These are phyloP conservation scores for Prunus mume DNA, from an alignment of 306 rosid species.

Conservation along the genomic window DNA sequence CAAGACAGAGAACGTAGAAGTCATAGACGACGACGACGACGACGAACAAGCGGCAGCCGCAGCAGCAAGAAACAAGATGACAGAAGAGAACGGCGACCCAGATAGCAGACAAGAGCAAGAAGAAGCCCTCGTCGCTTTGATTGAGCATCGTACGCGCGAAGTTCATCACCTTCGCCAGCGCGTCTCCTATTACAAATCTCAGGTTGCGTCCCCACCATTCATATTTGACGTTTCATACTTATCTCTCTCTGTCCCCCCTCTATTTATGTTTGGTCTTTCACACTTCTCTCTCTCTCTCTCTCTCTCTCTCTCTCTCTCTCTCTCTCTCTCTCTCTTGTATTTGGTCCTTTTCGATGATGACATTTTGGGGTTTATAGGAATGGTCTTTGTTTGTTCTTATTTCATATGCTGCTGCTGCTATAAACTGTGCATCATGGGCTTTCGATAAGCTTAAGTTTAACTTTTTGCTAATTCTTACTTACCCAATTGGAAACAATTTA, in stretches of 20 bases:
- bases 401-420: neutral
- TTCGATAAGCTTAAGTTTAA: neutral
- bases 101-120: conserved; percentile 53
- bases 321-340: neutral
- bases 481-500: neutral
- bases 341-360: neutral
- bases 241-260: neutral
- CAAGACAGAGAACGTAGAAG: neutral
- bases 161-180: conserved; percentile 59
- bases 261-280: too few species aligned
- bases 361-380: neutral
- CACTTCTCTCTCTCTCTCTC: neutral
- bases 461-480: neutral
- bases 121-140: conserved; percentile 75
- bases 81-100: conserved; percentile 5
- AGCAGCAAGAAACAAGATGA: neutral
- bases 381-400: neutral
- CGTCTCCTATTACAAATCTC: conserved; percentile 57
- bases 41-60: neutral
- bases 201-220: conserved; percentile 40
- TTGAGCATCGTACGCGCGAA: conserved; percentile 81
- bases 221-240: too few species aligned
- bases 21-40: conserved; percentile 5
- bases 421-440: neutral
- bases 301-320: neutral